Evolutionary conservation across 352 stramenopile genomes (phyloP).

Genomic region (Phytophthora ohioensis): DNA sequence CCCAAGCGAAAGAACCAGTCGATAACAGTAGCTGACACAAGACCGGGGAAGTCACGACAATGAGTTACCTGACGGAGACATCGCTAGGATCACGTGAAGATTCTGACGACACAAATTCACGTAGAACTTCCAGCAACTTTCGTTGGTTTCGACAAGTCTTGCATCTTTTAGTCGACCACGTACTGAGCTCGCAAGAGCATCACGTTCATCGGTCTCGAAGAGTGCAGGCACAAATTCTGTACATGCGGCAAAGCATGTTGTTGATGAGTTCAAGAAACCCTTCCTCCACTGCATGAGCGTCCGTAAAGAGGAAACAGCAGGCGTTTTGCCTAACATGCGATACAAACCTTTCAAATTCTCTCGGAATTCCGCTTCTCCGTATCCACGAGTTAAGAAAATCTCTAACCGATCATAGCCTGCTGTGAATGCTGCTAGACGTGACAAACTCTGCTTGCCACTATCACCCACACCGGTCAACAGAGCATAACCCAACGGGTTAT

Average conservation of each 20-base stretch:
- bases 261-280: constrained; percentile 98
- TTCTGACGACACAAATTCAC: constrained; percentile 94
- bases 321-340: constrained; percentile 82
- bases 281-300: constrained; percentile 96
- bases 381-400: constrained; percentile 94
- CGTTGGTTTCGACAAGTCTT: constrained; percentile 91
- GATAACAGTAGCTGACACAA: constrained; percentile 94
- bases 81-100: constrained; percentile 94
- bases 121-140: constrained; percentile 96
- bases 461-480: constrained; percentile 95
- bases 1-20: constrained; percentile 97
- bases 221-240: constrained; percentile 85
- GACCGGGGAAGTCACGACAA: constrained; percentile 95
- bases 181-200: constrained; percentile 86
- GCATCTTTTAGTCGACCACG: constrained; percentile 90
- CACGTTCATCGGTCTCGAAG: constrained; percentile 94
- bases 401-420: constrained; percentile 96
- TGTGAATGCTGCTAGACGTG: constrained; percentile 92
- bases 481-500: constrained; percentile 92
- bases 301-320: constrained; percentile 97
- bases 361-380: constrained; percentile 94
- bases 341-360: constrained; percentile 96
- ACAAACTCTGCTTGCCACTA: constrained; percentile 95
- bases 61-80: constrained; percentile 95
- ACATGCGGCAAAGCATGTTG: constrained; percentile 93